A percentile compares a stretch with the other conserved stretches of the same genome.
Conservation (phyloP, 148 eudicot species). For the Persicaria maculosa region DNA sequence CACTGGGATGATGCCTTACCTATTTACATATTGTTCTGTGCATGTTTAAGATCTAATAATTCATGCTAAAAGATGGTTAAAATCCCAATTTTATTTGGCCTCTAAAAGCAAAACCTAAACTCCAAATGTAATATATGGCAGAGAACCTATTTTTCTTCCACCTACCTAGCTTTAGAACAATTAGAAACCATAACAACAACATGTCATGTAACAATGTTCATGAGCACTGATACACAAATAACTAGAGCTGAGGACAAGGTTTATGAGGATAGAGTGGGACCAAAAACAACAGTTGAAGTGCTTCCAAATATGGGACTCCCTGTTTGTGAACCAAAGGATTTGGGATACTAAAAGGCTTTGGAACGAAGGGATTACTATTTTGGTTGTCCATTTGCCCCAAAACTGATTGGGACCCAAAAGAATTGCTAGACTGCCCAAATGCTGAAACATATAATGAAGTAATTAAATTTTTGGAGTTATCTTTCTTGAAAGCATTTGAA, state of each 20-base stretch:
- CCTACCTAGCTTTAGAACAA: background rate
- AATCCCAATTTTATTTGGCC: background rate
- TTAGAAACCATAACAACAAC: background rate
- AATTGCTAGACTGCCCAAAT: conserved; percentile 86
- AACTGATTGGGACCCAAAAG: conserved; percentile 77
- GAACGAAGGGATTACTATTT: conserved; percentile 74
- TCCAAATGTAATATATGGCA: background rate
- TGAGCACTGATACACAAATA: conserved; percentile 51
- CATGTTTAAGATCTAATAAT: background rate
- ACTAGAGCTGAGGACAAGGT: conserved; percentile 57
- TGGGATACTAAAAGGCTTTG: conserved; percentile 72
- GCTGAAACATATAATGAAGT: conserved; percentile 32
- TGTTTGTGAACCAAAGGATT: conserved; percentile 71
- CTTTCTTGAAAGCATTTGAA: background rate
- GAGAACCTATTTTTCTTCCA: background rate
- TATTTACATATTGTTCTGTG: background rate
- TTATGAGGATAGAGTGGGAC: conserved; percentile 51
- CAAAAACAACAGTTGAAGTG: conserved; percentile 91
- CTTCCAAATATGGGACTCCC: conserved; percentile 83
- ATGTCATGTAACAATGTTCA: background rate
- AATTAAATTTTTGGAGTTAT: background rate
- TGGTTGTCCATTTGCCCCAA: conserved; percentile 69
- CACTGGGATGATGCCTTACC: background rate
- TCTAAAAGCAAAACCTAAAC: background rate
- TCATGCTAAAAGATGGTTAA: background rate